Evolutionary conservation across 169 alveolate genomes (phyloP).

Genomic region (Eimeria praecox): DNA sequence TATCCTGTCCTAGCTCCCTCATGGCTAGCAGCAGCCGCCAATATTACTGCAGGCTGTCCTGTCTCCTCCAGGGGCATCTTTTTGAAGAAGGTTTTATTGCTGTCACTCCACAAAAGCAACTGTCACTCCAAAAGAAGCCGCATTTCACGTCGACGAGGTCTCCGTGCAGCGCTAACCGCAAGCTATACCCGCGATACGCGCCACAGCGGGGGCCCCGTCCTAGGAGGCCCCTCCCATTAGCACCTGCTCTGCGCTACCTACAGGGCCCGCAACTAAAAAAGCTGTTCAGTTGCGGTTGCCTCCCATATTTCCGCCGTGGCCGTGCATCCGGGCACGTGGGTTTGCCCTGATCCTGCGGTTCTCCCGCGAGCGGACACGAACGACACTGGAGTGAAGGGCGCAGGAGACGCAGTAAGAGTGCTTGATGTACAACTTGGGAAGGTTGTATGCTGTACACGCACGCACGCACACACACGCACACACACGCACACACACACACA

Average conservation of each 20-base stretch:
- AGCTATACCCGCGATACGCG: neutral
- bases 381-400: slow-evolving; percentile 99
- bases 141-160: neutral
- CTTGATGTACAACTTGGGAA: slow-evolving; percentile 99
- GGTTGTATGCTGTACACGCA: slow-evolving; percentile 88
- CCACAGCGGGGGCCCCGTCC: neutral
- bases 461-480: neutral
- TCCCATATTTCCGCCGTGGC: slow-evolving; percentile 73
- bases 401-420: slow-evolving; percentile 99
- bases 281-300: slow-evolving; percentile 65
- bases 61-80: slow-evolving; percentile 1
- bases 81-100: neutral
- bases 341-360: slow-evolving; percentile 80
- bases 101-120: neutral
- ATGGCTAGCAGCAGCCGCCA: neutral
- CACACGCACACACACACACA: no score
- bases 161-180: neutral
- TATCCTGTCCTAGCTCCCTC: neutral
- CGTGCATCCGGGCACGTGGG: slow-evolving; percentile 81
- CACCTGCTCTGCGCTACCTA: slow-evolving; percentile 19
- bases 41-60: neutral
- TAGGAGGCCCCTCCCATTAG: neutral
- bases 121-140: slow-evolving; percentile 7
- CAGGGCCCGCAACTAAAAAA: neutral
- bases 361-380: slow-evolving; percentile 91